Percentiles rank a stretch among this genome's conserved stretches.
Evolutionary conservation across 2,329 filamentous ascomycete genomes (phyloP).

Genomic region (Colletotrichum agaves): DNA sequence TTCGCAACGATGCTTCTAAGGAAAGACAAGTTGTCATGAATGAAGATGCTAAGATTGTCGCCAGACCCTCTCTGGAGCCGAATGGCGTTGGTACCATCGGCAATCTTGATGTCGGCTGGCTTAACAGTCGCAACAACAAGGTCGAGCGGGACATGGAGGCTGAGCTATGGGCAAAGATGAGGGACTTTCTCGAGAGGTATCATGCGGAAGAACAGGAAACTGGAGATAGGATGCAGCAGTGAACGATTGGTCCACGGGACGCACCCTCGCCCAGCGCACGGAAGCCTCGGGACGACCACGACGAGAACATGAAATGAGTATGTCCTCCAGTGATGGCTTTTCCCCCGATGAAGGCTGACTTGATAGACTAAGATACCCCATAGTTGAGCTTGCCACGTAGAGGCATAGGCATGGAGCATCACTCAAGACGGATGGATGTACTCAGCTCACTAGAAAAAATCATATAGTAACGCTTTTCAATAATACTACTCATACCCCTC

Average conservation of each 20-base stretch:
- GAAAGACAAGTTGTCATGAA: constrained; percentile 40
- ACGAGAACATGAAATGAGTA: constrained; percentile 11
- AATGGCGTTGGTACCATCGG: constrained; percentile 66
- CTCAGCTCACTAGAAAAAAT: neutral
- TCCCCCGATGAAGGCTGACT: neutral
- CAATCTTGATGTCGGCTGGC: constrained; percentile 83
- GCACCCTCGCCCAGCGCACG: neutral
- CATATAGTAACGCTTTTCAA: constrained; percentile 6
- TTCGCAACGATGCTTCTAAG: constrained; percentile 45
- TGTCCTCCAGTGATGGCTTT: neutral
- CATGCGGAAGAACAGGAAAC: constrained; percentile 15
- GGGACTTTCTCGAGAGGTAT: constrained; percentile 49
- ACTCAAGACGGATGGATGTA: neutral
- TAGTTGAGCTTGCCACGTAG: neutral
- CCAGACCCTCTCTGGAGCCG: constrained; percentile 59
- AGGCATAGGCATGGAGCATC: neutral
- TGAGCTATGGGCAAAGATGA: constrained; percentile 73
- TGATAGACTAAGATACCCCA: constrained; percentile 11
- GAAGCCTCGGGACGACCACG: neutral
- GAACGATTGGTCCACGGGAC: rapidly evolving
- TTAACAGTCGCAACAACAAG: constrained; percentile 86
- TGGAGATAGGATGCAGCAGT: constrained; percentile 35
- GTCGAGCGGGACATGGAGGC: constrained; percentile 86
- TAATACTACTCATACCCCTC: constrained; percentile 16
- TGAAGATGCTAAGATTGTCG: constrained; percentile 37